These are phyloP conservation scores for Penicillium hordei DNA, from an alignment of 2,329 filamentous ascomycete species.

Conservation along the genomic window DNA sequence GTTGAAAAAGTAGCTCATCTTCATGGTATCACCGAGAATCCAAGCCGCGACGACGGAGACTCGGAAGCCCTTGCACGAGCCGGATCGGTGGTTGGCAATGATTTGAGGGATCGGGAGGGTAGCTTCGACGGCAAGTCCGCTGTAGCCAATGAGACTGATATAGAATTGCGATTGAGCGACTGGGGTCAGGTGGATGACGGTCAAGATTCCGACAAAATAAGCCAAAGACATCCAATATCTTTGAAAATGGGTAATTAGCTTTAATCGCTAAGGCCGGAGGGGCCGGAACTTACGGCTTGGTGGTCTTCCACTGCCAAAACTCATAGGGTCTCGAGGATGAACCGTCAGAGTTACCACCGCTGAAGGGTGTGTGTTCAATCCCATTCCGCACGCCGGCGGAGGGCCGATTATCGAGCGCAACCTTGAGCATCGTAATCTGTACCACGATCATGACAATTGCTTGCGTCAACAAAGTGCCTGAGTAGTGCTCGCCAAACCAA, in stretches of 20 bases:
- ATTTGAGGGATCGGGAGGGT: slow-evolving; percentile 51
- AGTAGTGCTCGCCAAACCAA: slow-evolving; percentile 64
- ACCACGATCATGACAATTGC: slow-evolving; percentile 60
- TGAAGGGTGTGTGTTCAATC: slow-evolving; percentile 46
- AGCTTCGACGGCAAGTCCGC: slow-evolving; percentile 50
- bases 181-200: slow-evolving; percentile 54
- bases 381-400: slow-evolving; percentile 40
- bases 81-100: slow-evolving; percentile 47
- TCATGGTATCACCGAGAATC: slow-evolving; percentile 52
- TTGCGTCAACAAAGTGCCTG: slow-evolving; percentile 59
- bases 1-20: slow-evolving; percentile 52
- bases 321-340: slow-evolving; percentile 54
- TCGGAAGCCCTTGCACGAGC: slow-evolving; percentile 52
- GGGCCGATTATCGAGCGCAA: slow-evolving; percentile 59
- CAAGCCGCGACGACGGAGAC: slow-evolving; percentile 50
- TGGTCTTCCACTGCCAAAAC: slow-evolving; percentile 64
- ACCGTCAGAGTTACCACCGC: slow-evolving; percentile 24
- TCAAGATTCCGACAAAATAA: slow-evolving; percentile 52
- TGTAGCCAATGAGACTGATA: slow-evolving; percentile 46
- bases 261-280: slow-evolving; percentile 5
- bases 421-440: slow-evolving; percentile 60
- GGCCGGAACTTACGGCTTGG: slow-evolving; percentile 49
- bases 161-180: slow-evolving; percentile 46
- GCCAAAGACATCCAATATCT: slow-evolving; percentile 60
- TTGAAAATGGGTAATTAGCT: background rate